These are phyloP conservation scores for Cryptococcus sp. DNA, from an alignment of 1,284 basidiomycete genomes.

Conservation along the genomic window DNA sequence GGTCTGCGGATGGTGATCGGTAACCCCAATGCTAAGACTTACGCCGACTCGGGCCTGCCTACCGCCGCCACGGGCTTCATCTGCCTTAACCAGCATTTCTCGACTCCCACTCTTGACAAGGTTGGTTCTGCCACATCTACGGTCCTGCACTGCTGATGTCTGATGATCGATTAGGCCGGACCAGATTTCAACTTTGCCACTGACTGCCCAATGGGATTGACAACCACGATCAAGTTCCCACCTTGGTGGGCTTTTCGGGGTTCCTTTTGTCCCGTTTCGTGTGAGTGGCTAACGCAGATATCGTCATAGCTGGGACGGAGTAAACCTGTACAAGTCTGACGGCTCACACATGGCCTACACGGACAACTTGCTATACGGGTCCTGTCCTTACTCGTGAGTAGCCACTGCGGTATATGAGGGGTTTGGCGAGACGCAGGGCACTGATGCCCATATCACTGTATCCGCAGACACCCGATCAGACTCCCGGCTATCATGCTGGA, in stretches of 20 bases:
- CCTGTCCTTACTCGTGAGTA: conserved; percentile 33
- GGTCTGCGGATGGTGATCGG: conserved; percentile 29
- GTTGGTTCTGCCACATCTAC: conserved; percentile 6
- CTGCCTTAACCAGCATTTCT: conserved; percentile 23
- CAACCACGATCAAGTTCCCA: conserved; percentile 35
- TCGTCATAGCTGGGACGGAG: conserved; percentile 33
- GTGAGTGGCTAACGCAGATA: not conserved
- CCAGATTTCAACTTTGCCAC: conserved; percentile 37
- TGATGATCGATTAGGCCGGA: conserved; percentile 11
- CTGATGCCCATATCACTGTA: not conserved
- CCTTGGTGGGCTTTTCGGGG: conserved; percentile 16
- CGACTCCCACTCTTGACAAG: conserved; percentile 12
- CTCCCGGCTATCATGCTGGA: conserved; percentile 43
- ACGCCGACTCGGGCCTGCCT: conserved; percentile 10
- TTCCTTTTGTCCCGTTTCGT: not conserved
- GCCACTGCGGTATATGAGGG: not conserved
- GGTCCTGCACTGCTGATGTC: conserved; percentile 7
- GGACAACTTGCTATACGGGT: conserved; percentile 16
- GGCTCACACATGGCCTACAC: conserved; percentile 40
- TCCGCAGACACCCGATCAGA: conserved; percentile 36
- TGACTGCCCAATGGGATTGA: conserved; percentile 36
- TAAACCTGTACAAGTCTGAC: conserved; percentile 37
- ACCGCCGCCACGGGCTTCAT: conserved; percentile 16
- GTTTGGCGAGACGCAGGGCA: not conserved
- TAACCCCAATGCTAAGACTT: conserved; percentile 26